These are phyloP conservation scores for Phoenix dactylifera DNA, from an alignment of 176 grass and related monocot genomes.

Conservation along the genomic window DNA sequence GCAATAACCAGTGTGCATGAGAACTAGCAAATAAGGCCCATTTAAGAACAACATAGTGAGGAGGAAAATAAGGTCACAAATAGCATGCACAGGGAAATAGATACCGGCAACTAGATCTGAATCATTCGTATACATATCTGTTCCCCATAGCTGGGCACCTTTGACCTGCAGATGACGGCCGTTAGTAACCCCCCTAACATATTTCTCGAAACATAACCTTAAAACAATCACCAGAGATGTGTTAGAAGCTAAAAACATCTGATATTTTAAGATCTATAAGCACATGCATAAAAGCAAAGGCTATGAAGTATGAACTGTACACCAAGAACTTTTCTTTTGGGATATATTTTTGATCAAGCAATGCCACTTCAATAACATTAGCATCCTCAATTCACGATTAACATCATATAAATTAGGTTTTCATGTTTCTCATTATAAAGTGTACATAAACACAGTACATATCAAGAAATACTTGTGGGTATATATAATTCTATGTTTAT, in stretches of 20 bases:
- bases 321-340: too few species aligned
- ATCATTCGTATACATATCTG: conserved; percentile 88
- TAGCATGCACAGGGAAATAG: background rate
- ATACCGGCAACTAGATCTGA: conserved; percentile 95
- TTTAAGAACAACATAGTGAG: conserved; percentile 18
- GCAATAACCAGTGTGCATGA: conserved; percentile 96
- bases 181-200: background rate
- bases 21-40: conserved; percentile 42
- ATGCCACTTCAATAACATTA: too few species aligned
- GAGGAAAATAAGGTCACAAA: background rate
- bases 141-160: conserved; percentile 97
- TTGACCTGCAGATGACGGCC: conserved; percentile 64
- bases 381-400: too few species aligned
- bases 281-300: too few species aligned
- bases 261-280: too few species aligned
- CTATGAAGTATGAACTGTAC: too few species aligned
- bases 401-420: too few species aligned
- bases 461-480: background rate
- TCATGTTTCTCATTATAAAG: too few species aligned
- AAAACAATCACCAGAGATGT: too few species aligned
- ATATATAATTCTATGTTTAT: background rate
- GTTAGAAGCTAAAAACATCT: too few species aligned
- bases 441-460: background rate
- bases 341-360: too few species aligned
- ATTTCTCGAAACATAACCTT: too few species aligned